Evolutionary conservation across 371 early-diverging fungal genomes (phyloP), one percentile per base, ranked within the genome.

Genomic region (Mortierella sp.): DNA sequence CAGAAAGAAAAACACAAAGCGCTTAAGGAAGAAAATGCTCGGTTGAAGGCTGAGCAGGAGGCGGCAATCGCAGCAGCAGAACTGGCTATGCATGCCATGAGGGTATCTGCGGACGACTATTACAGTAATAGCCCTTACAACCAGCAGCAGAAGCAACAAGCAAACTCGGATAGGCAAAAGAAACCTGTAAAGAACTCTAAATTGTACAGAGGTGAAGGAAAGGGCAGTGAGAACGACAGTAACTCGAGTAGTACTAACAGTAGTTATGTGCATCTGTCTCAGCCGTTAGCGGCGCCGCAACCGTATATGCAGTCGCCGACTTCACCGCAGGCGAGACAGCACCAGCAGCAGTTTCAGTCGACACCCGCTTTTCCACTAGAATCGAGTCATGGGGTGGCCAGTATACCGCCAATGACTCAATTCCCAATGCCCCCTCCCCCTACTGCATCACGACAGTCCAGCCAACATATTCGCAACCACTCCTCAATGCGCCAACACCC

Each of bases 1-100:
- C 66, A 69, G 6, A 79, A 72, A 54, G 83, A 83, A 26, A 79
- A 72, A 65, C 55, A 75, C 43, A 72, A 69, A 58, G 72, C 78
- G 28, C 34, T 67, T 13, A 75, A 83, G 64, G 77, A 75, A 32
- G 79, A 78, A 43, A 65, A 67, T 28, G 72, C 75, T 0, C 61
- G 76, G 22, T 19, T 72, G 28, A 79, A 75, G 58, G 74, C 75
- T 0, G 75, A 78, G 40, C 68, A 75, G 0, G 78, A 72, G 26
- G 79, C 79, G 0, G 72, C 78, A 1, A 51, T 72, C 0, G 75
- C 72, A 15, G 74, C 78, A 0, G 75, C 68, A 61, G 76, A 76
- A 45, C n/a, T 70, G 34, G 73, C 73, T 43, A 67, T 70, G 75
- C 61, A 56, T 23, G 67, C 68, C 31, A 64, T 69, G 64, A 62